Base-by-base conservation (phyloP, 768 basidiomycete genomes). In the Leccinum longicurvipes region DNA sequence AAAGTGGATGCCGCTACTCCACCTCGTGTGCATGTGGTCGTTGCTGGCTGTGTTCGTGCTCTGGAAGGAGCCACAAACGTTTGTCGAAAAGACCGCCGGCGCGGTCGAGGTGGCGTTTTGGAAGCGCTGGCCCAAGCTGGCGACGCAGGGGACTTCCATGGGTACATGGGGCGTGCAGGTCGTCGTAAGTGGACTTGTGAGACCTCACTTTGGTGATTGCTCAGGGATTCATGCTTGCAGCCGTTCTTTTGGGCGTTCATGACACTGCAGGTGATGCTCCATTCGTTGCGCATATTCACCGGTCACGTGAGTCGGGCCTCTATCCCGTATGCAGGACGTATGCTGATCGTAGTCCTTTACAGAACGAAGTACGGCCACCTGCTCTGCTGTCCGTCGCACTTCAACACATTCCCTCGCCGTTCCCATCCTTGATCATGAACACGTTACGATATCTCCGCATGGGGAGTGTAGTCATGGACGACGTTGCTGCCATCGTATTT, bases 221-320 rank as follows among this genome's bases (percentile, higher is more conserved):
- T 36, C 9, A 36, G 7, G 0, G 7, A 36, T 36, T 36, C 8
- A 10, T n/a, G n/a, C n/a, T 21, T 1, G 17, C 59, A 91, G 89
- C 84, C 88, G 1, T 89, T 93, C 74, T 89, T 92, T 68, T 91
- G 87, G 87, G 85, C 82, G 8, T 91, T 92, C 57, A 81, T 82
- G 36, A 86, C 90, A 1, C 67, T 92, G 4, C 82, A 91, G 60
- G 75, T 91, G 23, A 77, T 78, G 19, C 65, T 93, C 44, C 88
- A 91, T 62, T 89, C 90, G 9, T 64, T 85, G 60, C 82, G 84
- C 52, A 82, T 92, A 70, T 84, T 89, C 65, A 79, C 78, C 12
- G 82, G 84, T 55, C 79, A 86, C 58, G 89, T 89, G 65, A 65
- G 87, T 72, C 10, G 50, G 5, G 3, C 3, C 10, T 53, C 12